Evolutionary conservation across 75 land plant species (phyloP).

Genomic region (Pinus tabuliformis): DNA sequence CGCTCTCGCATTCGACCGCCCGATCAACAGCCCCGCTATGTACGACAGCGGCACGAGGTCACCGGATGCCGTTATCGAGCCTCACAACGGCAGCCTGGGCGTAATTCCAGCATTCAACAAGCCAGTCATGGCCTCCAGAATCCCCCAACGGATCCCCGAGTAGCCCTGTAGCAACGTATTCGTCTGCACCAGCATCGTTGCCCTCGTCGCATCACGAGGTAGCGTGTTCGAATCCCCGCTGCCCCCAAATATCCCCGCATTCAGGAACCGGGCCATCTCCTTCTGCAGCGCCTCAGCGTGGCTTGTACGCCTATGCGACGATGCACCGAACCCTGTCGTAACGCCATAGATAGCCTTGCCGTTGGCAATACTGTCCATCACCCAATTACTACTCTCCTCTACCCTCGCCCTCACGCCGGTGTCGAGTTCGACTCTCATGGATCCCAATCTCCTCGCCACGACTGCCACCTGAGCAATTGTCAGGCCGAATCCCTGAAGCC

Average conservation of each 20-base stretch:
- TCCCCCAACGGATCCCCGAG: conserved; percentile 89
- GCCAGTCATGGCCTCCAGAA: conserved; percentile 45
- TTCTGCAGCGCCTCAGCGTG: conserved; percentile 24
- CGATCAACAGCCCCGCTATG: too few relatives aligned
- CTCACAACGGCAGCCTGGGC: conserved; percentile 79
- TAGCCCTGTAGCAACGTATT: conserved; percentile 55
- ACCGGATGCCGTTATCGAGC: conserved; percentile 63
- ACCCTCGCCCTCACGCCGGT: conserved; percentile 25
- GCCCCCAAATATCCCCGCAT: not conserved
- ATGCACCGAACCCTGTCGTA: conserved; percentile 42
- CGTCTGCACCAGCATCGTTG: too few relatives aligned
- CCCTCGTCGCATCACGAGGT: conserved; percentile 15
- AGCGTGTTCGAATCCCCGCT: conserved; percentile 56
- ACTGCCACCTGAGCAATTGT: conserved; percentile 40
- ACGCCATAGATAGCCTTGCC: conserved; percentile 26
- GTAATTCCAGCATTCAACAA: conserved; percentile 28
- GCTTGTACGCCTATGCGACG: conserved; percentile 36
- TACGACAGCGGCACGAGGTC: too few relatives aligned
- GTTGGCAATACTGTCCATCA: conserved; percentile 27
- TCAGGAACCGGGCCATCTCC: conserved; percentile 25
- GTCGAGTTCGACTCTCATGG: not conserved
- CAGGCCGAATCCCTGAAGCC: conserved; percentile 22
- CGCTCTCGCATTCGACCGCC: conserved; percentile 23
- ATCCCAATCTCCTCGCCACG: conserved; percentile 12
- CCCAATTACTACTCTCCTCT: conserved; percentile 71